A percentile compares a stretch with the other conserved stretches of the same genome.
phyloP scores from a whole-genome alignment of 352 stramenopile genomes.

The Globisporangium emineosum region DNA sequence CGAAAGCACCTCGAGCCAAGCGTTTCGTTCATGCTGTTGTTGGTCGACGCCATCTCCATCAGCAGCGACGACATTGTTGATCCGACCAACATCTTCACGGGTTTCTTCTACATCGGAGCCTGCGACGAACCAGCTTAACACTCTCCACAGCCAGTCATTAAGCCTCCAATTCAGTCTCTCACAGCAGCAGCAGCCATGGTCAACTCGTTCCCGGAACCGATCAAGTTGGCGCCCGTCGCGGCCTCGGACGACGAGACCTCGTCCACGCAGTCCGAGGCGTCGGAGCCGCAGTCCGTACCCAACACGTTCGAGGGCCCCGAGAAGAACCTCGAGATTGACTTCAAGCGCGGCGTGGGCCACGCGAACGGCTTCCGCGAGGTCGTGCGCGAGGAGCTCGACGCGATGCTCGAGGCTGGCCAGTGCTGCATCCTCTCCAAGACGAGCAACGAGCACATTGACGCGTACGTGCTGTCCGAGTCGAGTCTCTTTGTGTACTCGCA shows the following conservation, averaged over 20 bases:
- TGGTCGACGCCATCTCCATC: slow-evolving; percentile 63
- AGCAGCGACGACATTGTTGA: slow-evolving; percentile 88
- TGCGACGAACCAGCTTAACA: slow-evolving; percentile 89
- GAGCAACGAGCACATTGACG: slow-evolving; percentile 95
- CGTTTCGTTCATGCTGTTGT: slow-evolving; percentile 77
- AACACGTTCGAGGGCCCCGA: slow-evolving; percentile 98
- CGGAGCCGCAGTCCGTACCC: slow-evolving; percentile 39
- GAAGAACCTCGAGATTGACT: slow-evolving; percentile 97
- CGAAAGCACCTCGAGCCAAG: slow-evolving; percentile 1
- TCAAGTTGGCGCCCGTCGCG: slow-evolving; percentile 42
- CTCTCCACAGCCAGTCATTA: slow-evolving; percentile 14
- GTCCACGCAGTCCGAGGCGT: slow-evolving; percentile 69
- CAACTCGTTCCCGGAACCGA: slow-evolving; percentile 63
- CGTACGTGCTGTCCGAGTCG: slow-evolving; percentile 95
- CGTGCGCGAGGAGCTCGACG: slow-evolving; percentile 85
- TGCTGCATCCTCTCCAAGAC: slow-evolving; percentile 97
- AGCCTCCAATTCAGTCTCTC: slow-evolving; percentile 3
- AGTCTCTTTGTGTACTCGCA: slow-evolving; percentile 99
- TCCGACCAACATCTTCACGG: slow-evolving; percentile 84
- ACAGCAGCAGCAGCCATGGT: slow-evolving; percentile 29
- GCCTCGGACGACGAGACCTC: slow-evolving; percentile 61
- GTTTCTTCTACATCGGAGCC: slow-evolving; percentile 89
- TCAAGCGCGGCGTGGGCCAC: slow-evolving; percentile 69
- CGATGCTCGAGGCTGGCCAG: slow-evolving; percentile 92
- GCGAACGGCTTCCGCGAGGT: slow-evolving; percentile 90